Conservation (phyloP, 2,329 filamentous ascomycete genomes). For the Herpomyces periplanetae region DNA sequence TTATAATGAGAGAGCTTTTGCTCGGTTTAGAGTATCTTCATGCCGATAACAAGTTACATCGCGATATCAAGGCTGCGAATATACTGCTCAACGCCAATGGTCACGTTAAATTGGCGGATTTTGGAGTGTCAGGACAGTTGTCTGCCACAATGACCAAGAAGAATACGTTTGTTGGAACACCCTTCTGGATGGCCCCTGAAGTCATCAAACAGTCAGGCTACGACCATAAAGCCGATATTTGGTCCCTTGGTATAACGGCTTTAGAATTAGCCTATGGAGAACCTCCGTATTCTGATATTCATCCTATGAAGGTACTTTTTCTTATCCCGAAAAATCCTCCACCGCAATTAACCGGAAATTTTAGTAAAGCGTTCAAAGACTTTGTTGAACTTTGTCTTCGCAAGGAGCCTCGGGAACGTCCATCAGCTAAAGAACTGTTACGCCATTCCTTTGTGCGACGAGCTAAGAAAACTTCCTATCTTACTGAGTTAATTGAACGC, state of each 20-base stretch:
- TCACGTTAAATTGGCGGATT: slow-evolving; percentile 86
- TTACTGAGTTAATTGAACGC: slow-evolving; percentile 77
- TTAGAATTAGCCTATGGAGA: slow-evolving; percentile 68
- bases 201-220: slow-evolving; percentile 96
- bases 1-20: slow-evolving; percentile 61
- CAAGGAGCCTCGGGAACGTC: slow-evolving; percentile 56
- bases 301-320: slow-evolving; percentile 93
- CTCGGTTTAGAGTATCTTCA: slow-evolving; percentile 74
- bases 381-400: slow-evolving; percentile 50
- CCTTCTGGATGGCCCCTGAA: slow-evolving; percentile 98
- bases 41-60: slow-evolving; percentile 70
- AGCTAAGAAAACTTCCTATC: slow-evolving; percentile 78
- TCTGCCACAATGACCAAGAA: slow-evolving; percentile 98
- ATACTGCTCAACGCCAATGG: slow-evolving; percentile 56
- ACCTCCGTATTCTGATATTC: slow-evolving; percentile 75
- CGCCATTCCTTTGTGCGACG: slow-evolving; percentile 61
- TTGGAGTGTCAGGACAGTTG: slow-evolving; percentile 78
- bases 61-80: slow-evolving; percentile 91
- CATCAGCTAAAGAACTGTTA: slow-evolving; percentile 46
- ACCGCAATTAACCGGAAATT: slow-evolving; percentile 38
- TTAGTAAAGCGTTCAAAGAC: slow-evolving; percentile 45
- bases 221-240: slow-evolving; percentile 89
- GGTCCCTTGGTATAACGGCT: slow-evolving; percentile 79
- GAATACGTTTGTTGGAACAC: slow-evolving; percentile 89
- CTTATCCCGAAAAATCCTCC: slow-evolving; percentile 79